Base-by-base conservation (phyloP, 2,329 filamentous ascomycete species). In the Exophiala sp. region DNA sequence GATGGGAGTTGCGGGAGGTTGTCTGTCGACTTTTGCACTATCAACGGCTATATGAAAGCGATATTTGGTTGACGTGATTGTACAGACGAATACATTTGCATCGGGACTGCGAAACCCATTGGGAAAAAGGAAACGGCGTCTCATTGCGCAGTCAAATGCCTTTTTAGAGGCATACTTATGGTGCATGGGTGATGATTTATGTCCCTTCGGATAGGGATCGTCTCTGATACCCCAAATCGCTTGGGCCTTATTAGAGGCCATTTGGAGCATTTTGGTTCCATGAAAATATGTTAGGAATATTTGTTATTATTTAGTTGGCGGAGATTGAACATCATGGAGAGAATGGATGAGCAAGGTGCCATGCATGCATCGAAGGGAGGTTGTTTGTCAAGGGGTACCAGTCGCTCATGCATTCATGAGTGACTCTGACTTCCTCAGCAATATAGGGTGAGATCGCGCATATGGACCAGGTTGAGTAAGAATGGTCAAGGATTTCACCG, bases 221-320 rank as follows among this genome's bases (percentile, higher is more conserved):
- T 55, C 55, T 60, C 57, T 59, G 54, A 60, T 60, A 60, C 57
- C 57, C 57, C 54, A 24, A 55, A 49, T 50, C 45, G 53, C 50
- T 44, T 29, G 24, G 24, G 57, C 54, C 57, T 60, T 55, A 53
- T 55, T 57, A 57, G 48, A 60, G 57, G 57, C 57, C 29, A 54
- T 29, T 20, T 46, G 57, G 57, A 60, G 57, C 57, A 60, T 60
- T 57, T 34, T 60, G 57, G 57, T 46, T 57, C 53, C 48, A 34
- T 47, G 43, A 51, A 50, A 59, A 52, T 54, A 57, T 57, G 54
- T 54, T 50, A 50, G 52, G 29, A 51, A 55, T 55, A 54, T 57
- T 29, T 59, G 45, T 57, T 57, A 52, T 57, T 57, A 42, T 47
- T 42, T 53, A 57, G 44, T 46, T 21, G 32, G 12, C 38, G 11